Base-by-base conservation (phyloP, 2,329 filamentous ascomycete species). In the Ceratocystiopsis minuta region DNA sequence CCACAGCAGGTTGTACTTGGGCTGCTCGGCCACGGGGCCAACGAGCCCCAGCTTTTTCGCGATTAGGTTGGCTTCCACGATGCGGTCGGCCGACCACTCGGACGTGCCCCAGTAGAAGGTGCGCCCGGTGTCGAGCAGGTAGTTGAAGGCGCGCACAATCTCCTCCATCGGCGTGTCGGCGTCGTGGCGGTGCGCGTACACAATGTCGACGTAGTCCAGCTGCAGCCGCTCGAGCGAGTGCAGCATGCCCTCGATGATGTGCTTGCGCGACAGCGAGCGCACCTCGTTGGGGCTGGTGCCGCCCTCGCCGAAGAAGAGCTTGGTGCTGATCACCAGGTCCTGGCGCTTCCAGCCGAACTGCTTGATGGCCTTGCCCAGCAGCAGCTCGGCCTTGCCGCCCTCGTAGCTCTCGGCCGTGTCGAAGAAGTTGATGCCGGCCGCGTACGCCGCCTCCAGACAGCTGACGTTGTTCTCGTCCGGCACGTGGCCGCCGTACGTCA, bases 401-500 rank as follows among this genome's bases (percentile, higher is more conserved):
- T 65, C 61, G 48, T 70, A 70, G 24, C 55, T 64, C 53, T 78
- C 73, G 13, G 73, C 72, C n/a, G 64, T 70, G 52, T 78, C 74
- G 50, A 78, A 78, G 54, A 75, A 77, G 59, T 78, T 78, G 55
- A 78, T 62, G 3, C 73, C 74, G 36, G 61, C 55, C 43, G 76
- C 70, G 47, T 72, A 77, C 2, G 74, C 74, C 37, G 68, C 65
- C 59, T 75, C 73, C 68, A 76, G 70, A 53, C 72, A 75, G 38
- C 66, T 65, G 52, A 70, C 74, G 14, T 41, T 31, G 24, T 39
- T 39, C 24, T 28, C 24, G 24, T 28, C 24, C 24, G 24, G 24
- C 5, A 83, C 75, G 50, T 82, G 76, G 16, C 78, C 79, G 42
- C 80, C 80, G 49, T 82, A 84, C 1, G 80, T 85, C 41, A 86